Evolutionary conservation across 257 asterid genomes (phyloP), one percentile per base, ranked within the genome.

Genomic region (Rehmannia glutinosa): DNA sequence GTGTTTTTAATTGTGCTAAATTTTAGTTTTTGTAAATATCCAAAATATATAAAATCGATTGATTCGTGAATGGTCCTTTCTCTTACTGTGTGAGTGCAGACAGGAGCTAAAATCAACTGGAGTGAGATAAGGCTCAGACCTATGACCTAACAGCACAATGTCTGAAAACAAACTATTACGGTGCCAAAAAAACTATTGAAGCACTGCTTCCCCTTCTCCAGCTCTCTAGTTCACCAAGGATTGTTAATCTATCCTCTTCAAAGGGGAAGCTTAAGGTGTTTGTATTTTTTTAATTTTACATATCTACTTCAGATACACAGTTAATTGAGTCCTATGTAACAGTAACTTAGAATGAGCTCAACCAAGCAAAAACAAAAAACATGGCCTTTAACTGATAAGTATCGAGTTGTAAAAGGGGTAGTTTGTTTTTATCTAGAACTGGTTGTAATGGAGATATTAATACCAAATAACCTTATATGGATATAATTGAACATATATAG

Each of bases 201-300:
- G 85, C 96, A 7, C 72, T 89, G 69, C 56, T 77, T 50, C 87
- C 95, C 33, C 80, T 82, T 12, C 95, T 89, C 33, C 78, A 55
- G 21, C 76, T 71, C 12, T 89, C 95, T 49, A 24, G 74, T n/a
- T 84, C 95, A 9, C 92, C 95, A 5, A 73, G 75, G 62, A 80
- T 86, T 8, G 87, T 85, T 0, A 83, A 77, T 46, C 84, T 87
- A 0, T 53, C 88, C 24, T 77, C 96, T 8, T 41, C 17, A 16
- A 3, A 69, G 30, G 92, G 88, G 23, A 78, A 50, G 73, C 73
- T 87, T 20, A 73, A 72, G 87, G 90, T 84, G 62, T 45, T 45
- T n/a, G n/a, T n/a, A n/a, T n/a, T n/a, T n/a, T n/a, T n/a, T n/a
- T n/a, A n/a, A n/a, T n/a, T n/a, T n/a, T n/a, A n/a, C n/a, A n/a